A percentile compares a stretch with the other conserved stretches of the same genome.
Conservation (phyloP, 805 yeast genomes). For the Saturnispora bothae region DNA sequence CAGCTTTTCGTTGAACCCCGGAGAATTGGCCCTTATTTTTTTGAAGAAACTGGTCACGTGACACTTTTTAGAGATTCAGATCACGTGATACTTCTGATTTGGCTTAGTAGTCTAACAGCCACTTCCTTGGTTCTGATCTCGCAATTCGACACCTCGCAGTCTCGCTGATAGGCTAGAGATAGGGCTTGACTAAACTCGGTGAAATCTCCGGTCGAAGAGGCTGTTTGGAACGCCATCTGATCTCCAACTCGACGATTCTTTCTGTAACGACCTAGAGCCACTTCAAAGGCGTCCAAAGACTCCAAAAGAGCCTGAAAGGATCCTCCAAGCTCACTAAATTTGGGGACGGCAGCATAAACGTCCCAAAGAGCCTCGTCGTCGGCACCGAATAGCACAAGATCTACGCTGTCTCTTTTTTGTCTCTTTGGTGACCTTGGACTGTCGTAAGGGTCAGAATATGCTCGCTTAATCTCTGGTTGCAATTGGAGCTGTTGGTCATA, state of each 20-base stretch:
- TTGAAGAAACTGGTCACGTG: background rate
- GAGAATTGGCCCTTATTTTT: no score
- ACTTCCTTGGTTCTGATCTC: background rate
- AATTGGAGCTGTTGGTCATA: slow-evolving; percentile 42
- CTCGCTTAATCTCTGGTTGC: background rate
- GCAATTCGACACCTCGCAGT: background rate
- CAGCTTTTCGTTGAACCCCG: no score
- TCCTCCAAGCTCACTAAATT: background rate
- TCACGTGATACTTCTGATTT: background rate
- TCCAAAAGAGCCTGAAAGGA: background rate
- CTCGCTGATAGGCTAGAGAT: background rate
- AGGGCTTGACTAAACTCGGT: background rate
- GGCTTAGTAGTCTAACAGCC: background rate
- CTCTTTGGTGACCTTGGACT: slow-evolving; percentile 1
- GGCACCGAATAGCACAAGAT: slow-evolving; percentile 2
- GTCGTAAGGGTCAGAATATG: background rate
- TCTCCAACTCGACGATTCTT: background rate
- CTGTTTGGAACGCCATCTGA: background rate
- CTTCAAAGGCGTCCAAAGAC: background rate
- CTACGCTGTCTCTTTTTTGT: slow-evolving; percentile 1
- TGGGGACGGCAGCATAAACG: slow-evolving; percentile 3
- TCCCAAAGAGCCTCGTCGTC: slow-evolving; percentile 6
- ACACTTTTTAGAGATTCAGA: no score
- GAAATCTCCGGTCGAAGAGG: background rate
- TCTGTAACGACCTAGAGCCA: background rate